phyloP scores from a whole-genome alignment of 1,139 yeast species.

The Candida sojae region DNA sequence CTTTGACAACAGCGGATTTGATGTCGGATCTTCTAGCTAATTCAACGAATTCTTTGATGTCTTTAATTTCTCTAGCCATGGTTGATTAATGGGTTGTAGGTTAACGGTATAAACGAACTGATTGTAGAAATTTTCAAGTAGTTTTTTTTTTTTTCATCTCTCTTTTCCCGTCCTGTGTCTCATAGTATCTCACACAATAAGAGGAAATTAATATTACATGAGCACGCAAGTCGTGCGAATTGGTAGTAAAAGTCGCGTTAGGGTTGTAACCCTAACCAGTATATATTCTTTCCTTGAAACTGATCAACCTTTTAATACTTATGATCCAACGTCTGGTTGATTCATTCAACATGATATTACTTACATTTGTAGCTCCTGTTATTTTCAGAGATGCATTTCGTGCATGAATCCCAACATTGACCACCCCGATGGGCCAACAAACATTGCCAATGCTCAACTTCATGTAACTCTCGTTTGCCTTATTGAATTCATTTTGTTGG shows the following conservation, averaged over 20 bases:
- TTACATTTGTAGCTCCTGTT: conserved; percentile 44
- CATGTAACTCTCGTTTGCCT: conserved; percentile 72
- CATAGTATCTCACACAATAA: not conserved
- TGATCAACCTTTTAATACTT: conserved; percentile 68
- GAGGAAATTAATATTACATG: not conserved
- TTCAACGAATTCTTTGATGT: conserved; percentile 97
- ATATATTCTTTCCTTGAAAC: conserved; percentile 43
- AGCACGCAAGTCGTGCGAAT: conserved; percentile 1
- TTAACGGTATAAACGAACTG: conserved; percentile 16
- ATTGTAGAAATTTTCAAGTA: conserved; percentile 1
- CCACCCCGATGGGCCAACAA: conserved; percentile 92
- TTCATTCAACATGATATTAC: conserved; percentile 82
- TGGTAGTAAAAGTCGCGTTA: conserved; percentile 2
- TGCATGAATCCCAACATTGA: conserved; percentile 78
- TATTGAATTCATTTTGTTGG: conserved; percentile 53
- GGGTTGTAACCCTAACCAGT: conserved; percentile 15
- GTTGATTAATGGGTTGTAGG: conserved; percentile 20
- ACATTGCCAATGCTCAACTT: conserved; percentile 82
- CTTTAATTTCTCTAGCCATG: conserved; percentile 72
- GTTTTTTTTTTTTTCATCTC: conserved; percentile 3
- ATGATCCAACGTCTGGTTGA: conserved; percentile 77
- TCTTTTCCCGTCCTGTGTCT: not conserved
- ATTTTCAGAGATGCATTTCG: conserved; percentile 54
- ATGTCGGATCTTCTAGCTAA: conserved; percentile 98
- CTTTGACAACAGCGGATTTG: conserved; percentile 86